Base-by-base conservation (phyloP, 768 basidiomycete species). In the Stropharia rugosoannulata region DNA sequence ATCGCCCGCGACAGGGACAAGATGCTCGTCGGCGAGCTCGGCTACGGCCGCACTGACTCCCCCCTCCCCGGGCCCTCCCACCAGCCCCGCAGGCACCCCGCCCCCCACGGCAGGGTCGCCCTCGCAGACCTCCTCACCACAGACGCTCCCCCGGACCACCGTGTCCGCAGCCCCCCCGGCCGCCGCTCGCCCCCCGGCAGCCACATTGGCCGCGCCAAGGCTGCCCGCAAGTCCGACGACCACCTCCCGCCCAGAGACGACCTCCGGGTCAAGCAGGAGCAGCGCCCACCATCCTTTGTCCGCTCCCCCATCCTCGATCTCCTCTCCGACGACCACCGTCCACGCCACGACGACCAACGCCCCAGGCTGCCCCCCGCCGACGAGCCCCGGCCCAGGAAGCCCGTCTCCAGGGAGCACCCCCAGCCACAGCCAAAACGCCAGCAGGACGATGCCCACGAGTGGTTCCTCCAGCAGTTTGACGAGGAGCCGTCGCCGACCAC, bases 361-460 rank as follows among this genome's bases (percentile, higher is more conserved):
- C 22, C 22, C 22, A 22, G 22, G 22, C 22, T 22, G 22, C 22
- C 22, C 22, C 22, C 22, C 22, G 22, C 29, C 29, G 29, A 66
- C 36, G 64, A 62, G 13, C 36, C 45, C 15, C 62, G 62, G 18
- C 56, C 58, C 49, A 64, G 59, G 57, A 65, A 65, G 51, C 39
- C 51, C 10, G n/a, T 53, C 41, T 45, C 36, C 11, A 52, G 37
- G 51, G 51, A 52, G 16, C 13, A 32, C 27, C 47, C 54, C 38
- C 51, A 51, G 41, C 56, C 48, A 46, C 58, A 58, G 13, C 51
- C 59, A 38, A 32, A 32, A 36, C 22, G 29, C 43, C 46, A 55
- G 44, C 72, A 80, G 29, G 76, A 80, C 57, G 84, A 86, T 62
- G 72, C 83, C 1, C 80, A 86, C 62, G 82, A 84, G 62, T 85